A percentile compares a stretch with the other conserved stretches of the same genome.
phyloP scores from a whole-genome alignment of 1,284 basidiomycete species.

The Sanghuangporus weigelae region DNA sequence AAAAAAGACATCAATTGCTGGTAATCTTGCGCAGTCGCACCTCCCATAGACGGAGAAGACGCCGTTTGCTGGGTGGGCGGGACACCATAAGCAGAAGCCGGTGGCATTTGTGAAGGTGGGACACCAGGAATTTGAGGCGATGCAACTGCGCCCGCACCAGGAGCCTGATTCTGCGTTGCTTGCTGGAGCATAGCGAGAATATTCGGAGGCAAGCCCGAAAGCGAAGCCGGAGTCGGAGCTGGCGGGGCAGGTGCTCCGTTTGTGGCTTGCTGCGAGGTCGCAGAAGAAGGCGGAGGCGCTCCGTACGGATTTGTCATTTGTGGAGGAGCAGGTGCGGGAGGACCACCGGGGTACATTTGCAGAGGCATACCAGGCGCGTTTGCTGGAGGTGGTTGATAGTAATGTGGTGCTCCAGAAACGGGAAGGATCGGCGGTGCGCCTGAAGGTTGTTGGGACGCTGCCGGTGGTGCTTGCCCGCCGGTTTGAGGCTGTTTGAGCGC shows the following conservation, averaged over 20 bases:
- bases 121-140: conserved; percentile 25
- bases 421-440: conserved; percentile 31
- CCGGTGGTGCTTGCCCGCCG: conserved; percentile 29
- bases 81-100: conserved; percentile 1
- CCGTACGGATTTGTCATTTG: conserved; percentile 9
- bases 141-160: conserved; percentile 23
- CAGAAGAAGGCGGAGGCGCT: conserved; percentile 4
- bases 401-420: conserved; percentile 16
- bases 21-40: conserved; percentile 33
- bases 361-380: conserved; percentile 19
- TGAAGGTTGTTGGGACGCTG: conserved; percentile 32
- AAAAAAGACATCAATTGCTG: conserved; percentile 53
- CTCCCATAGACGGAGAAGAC: not conserved
- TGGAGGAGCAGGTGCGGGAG: conserved; percentile 5
- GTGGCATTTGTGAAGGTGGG: conserved; percentile 28
- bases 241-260: conserved; percentile 3
- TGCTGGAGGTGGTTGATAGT: conserved; percentile 43
- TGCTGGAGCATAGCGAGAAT: conserved; percentile 41
- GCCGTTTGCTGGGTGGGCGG: conserved; percentile 30
- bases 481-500: conserved; percentile 67
- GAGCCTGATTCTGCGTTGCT: conserved; percentile 30
- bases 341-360: conserved; percentile 3
- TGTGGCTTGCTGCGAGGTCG: not conserved
- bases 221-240: conserved; percentile 19
- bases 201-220: conserved; percentile 51